Evolutionary conservation across 257 asterid species (phyloP), one percentile per base, ranked within the genome.

Genomic region (Primulina tabacum): DNA sequence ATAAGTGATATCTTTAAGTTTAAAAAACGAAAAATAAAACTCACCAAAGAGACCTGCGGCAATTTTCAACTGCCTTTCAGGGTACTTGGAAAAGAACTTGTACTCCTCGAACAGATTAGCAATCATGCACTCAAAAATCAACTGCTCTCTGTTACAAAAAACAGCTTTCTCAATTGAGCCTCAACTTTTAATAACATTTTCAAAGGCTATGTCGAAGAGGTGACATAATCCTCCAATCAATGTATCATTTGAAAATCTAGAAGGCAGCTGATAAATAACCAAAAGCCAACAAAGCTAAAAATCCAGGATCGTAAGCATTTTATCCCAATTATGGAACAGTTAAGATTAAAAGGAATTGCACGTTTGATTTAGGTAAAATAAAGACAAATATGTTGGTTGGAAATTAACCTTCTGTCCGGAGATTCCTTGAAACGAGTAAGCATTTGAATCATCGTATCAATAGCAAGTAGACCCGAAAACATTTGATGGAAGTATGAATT

Each of bases 31-130:
- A 71, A 62, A 67, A 57, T 16, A 80, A 37, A 72, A 79, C 96
- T 85, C 77, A 92, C 97, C 98, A 69, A 88, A 88, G 35, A 92
- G 88, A 81, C 81, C 74, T 34, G 97, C 96, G 37, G 98, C 96
- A 72, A 88, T 81, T 77, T 72, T 85, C 78, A 92, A 88, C 86
- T 92, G 96, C 80, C 81, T 83, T n/a, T 90, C 96, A 72, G 98
- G 98, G 75, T 88, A 92, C 77, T 88, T 90, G 75, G 88, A 73
- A 79, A 92, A 86, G 76, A 88, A 92, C 38, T 89, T 86, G 87
- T 84, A 93, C 75, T 93, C 97, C 80, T 94, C 98, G 76, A 91
- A 89, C 64, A 94, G 85, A 69, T 89, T 91, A 37, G 85, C 90
- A 18, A 91, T 85, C 96, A 91, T 86, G 84, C 90, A 94, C 67